Base-by-base conservation (phyloP, 129 eudicot genomes). In the Dittrichia graveolens region DNA sequence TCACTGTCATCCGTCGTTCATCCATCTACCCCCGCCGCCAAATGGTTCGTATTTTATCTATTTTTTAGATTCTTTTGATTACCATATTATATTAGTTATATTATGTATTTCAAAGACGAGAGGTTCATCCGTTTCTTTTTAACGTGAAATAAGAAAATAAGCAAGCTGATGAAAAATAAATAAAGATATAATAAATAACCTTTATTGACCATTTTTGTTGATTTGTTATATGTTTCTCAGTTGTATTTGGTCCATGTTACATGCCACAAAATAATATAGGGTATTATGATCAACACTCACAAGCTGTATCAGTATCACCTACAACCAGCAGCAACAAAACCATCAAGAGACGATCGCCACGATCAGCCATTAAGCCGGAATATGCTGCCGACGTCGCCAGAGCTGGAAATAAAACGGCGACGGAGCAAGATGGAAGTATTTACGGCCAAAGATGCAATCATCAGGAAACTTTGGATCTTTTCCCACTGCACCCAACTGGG, bases 401-500 rank as follows among this genome's bases (percentile, higher is more conserved):
- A 68, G 66, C 58, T 16, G 13, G 38, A 48, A 59, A 67, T 24
- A 15, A 3, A 31, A 75, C 12, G 35, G 34, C 14, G 58, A 16
- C 6, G 18, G 64, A 72, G 19, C 79, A 63, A 5, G n/a, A 50
- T 11, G 71, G 43, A 48, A 44, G 49, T 8, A 1, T 11, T 19
- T 47, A 40, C 16, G 8, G 53, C 46, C 44, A 18, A 52, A 49
- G 34, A 2, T 11, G 57, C 11, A 6, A 24, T 49, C 12, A n/a
- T 65, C 76, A 78, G 73, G 82, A 81, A 77, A 87, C 96, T 14
- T 70, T 90, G 83, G 83, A 81, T 57, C 88, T 90, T 66, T 90
- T 90, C 56, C 96, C 96, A 12, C 53, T 79, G 60, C 94, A 90
- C 53, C 94, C 96, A 63, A 85, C 94, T 61, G 96, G 94, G 40